Percentiles rank a stretch among this genome's conserved stretches.
Evolutionary conservation across 2,329 filamentous ascomycete species (phyloP).

Genomic region (Cordyceps militaris): DNA sequence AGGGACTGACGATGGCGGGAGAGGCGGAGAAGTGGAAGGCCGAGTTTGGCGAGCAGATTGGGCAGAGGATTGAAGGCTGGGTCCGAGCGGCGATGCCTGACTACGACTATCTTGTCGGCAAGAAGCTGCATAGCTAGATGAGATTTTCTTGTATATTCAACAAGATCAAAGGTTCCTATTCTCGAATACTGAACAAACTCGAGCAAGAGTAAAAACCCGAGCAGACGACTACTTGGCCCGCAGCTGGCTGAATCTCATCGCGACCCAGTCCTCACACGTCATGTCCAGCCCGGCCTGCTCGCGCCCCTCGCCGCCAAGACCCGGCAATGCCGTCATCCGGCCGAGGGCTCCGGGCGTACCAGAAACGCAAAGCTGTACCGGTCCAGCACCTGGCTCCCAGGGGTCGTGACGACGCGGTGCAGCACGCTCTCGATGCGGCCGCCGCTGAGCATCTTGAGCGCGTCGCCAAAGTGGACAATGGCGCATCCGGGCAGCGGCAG

Average conservation of each 20-base stretch:
- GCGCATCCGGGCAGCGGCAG: neutral
- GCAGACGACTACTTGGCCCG: neutral
- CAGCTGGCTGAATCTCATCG: neutral
- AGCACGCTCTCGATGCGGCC: neutral
- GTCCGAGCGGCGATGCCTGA: slow-evolving; percentile 12
- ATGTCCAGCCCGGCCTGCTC: neutral
- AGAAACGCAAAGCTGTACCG: slow-evolving; percentile 1
- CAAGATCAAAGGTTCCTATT: neutral
- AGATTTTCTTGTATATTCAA: neutral
- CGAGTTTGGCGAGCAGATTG: slow-evolving; percentile 13
- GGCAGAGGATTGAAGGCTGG: slow-evolving; percentile 6
- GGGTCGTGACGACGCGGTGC: neutral
- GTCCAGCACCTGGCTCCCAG: neutral
- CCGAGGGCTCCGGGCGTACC: neutral
- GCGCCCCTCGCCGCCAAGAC: neutral
- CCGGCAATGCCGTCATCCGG: neutral
- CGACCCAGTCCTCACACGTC: slow-evolving; percentile 6
- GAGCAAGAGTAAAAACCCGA: too few relatives aligned
- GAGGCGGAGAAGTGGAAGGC: slow-evolving; percentile 15
- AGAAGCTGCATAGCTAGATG: neutral
- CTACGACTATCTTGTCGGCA: neutral
- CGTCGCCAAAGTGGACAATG: slow-evolving; percentile 3
- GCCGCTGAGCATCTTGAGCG: slow-evolving; percentile 3
- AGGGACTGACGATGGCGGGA: slow-evolving; percentile 11
- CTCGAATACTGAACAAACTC: neutral